These are phyloP conservation scores for Rhypophila decipiens DNA, from an alignment of 495 filamentous ascomycete species.

Conservation along the genomic window DNA sequence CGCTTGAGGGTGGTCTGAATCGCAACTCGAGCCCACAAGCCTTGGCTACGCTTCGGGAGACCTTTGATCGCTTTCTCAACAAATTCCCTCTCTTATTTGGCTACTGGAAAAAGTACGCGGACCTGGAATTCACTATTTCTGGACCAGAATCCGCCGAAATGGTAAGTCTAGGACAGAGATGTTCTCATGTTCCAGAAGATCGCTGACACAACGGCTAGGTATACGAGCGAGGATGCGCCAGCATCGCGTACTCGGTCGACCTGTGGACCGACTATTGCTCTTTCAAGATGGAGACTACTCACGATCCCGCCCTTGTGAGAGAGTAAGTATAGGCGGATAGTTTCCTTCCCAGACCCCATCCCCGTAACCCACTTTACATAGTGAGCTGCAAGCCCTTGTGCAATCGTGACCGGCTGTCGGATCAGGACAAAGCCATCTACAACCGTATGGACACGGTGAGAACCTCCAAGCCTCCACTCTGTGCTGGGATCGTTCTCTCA, in stretches of 20 bases:
- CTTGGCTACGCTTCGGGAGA: slow-evolving; percentile 73
- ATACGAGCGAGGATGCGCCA: slow-evolving; percentile 91
- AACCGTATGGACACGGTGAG: slow-evolving; percentile 43
- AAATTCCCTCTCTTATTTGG: slow-evolving; percentile 96
- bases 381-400: slow-evolving; percentile 20
- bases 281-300: slow-evolving; percentile 96
- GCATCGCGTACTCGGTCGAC: slow-evolving; percentile 88
- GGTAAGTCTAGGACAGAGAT: no score
- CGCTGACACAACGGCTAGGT: slow-evolving; percentile 49
- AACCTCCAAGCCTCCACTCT: slow-evolving; percentile 39
- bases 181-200: neutral
- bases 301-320: slow-evolving; percentile 92
- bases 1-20: slow-evolving; percentile 87
- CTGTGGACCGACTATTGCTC: slow-evolving; percentile 95
- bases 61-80: slow-evolving; percentile 87
- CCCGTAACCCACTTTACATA: slow-evolving; percentile 44
- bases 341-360: slow-evolving; percentile 55
- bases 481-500: slow-evolving; percentile 50
- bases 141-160: slow-evolving; percentile 97
- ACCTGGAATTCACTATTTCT: slow-evolving; percentile 92
- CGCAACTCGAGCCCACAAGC: slow-evolving; percentile 94
- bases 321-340: slow-evolving; percentile 82
- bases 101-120: slow-evolving; percentile 99
- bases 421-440: slow-evolving; percentile 15
- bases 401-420: slow-evolving; percentile 22